A percentile compares a stretch with the other conserved stretches of the same genome.
Conservation (phyloP, 2,329 filamentous ascomycete genomes). For the Acrodontium crateriforme region DNA sequence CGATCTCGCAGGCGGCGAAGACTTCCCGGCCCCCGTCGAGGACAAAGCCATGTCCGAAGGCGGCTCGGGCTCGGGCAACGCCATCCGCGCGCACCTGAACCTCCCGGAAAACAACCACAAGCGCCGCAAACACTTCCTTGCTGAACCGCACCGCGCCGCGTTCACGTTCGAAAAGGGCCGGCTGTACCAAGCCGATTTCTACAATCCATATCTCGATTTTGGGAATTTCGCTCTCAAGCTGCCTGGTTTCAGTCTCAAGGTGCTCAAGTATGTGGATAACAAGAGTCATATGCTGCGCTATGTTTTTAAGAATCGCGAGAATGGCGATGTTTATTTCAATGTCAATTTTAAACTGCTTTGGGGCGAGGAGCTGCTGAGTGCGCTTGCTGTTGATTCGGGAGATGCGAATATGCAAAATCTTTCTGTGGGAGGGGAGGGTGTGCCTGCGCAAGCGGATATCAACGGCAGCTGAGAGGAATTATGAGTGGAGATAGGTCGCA, state of each 20-base stretch:
- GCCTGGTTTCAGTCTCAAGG: conserved; percentile 31
- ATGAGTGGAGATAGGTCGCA: no score
- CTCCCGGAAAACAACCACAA: conserved; percentile 29
- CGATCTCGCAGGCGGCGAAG: conserved; percentile 3
- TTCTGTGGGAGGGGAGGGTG: no score
- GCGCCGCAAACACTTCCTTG: conserved; percentile 31
- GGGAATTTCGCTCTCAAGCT: conserved; percentile 31
- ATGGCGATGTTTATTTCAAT: conserved; percentile 29
- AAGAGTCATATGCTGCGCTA: conserved; percentile 34
- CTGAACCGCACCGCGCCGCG: conserved; percentile 19
- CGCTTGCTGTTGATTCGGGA: conserved; percentile 18
- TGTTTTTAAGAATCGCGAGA: conserved; percentile 30
- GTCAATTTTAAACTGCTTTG: conserved; percentile 34
- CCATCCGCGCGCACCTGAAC: conserved; percentile 14
- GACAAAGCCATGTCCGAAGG: conserved; percentile 25
- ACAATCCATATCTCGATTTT: conserved; percentile 36
- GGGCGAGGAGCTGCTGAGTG: conserved; percentile 27
- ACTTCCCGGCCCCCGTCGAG: conserved; percentile 17
- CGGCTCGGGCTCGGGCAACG: conserved; percentile 24
- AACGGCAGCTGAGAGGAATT: no score
- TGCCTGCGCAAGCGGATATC: no score
- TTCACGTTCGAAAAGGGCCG: conserved; percentile 32
- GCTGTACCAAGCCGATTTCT: conserved; percentile 33
- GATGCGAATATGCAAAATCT: no score
- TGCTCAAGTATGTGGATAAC: conserved; percentile 33